Evolutionary conservation across 768 basidiomycete species (phyloP).

Genomic region (Clathrus columnatus): DNA sequence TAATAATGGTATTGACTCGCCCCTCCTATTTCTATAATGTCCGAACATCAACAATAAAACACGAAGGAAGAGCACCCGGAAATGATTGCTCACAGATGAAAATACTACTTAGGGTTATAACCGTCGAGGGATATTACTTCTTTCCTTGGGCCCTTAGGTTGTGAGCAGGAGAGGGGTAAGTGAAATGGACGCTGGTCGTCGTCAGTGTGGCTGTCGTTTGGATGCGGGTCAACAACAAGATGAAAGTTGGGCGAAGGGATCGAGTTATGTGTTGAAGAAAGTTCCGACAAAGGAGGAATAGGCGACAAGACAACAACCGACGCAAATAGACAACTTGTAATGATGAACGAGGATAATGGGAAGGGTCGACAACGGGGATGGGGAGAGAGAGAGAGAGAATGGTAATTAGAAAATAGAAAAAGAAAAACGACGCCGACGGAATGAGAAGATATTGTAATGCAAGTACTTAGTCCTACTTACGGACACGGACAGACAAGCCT

Average conservation of each 20-base stretch:
- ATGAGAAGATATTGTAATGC: neutral
- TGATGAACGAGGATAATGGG: neutral
- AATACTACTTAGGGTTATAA: no score
- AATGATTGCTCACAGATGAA: no score
- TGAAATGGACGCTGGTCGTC: no score
- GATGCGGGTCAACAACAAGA: no score
- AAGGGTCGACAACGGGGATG: neutral
- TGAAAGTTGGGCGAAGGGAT: slow-evolving; percentile 27
- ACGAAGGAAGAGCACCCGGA: no score
- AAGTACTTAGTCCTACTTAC: neutral
- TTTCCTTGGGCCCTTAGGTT: no score
- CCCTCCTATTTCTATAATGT: no score
- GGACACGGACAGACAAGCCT: neutral
- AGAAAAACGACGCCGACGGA: neutral
- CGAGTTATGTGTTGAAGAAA: slow-evolving; percentile 39
- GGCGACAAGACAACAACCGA: slow-evolving; percentile 6
- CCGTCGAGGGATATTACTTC: no score
- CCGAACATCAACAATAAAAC: no score
- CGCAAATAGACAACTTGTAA: neutral
- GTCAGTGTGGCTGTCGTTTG: no score
- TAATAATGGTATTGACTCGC: no score
- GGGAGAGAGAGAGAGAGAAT: slow-evolving; percentile 5
- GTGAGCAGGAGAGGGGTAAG: no score
- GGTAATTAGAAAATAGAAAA: slow-evolving; percentile 14
- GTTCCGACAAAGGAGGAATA: slow-evolving; percentile 44